Percentiles rank a stretch among this genome's conserved stretches.
Evolutionary conservation across 2,329 filamentous ascomycete genomes (phyloP).

Genomic region (Cordyceps pruinosa): DNA sequence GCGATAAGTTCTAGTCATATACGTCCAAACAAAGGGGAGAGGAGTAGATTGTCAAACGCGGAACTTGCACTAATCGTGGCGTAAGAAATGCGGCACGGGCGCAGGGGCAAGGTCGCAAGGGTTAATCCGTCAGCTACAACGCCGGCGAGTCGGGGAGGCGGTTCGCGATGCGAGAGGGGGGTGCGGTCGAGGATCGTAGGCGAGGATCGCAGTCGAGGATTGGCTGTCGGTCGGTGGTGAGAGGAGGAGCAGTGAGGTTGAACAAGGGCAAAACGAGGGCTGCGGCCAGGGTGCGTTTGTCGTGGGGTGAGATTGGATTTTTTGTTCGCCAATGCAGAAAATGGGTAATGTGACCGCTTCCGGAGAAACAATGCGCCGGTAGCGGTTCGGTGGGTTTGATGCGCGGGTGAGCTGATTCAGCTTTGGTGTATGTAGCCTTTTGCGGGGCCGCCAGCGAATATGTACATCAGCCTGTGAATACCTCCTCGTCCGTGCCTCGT

Average conservation of each 20-base stretch:
- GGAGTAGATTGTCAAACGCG: neutral
- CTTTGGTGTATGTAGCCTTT: neutral
- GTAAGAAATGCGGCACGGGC: neutral
- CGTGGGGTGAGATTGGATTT: neutral
- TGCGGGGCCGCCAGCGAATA: neutral
- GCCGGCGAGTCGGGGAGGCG: neutral
- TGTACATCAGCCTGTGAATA: neutral
- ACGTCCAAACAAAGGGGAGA: neutral
- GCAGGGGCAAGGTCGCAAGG: no score
- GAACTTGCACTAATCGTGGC: conserved; percentile 3
- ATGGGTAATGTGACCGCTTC: conserved; percentile 6
- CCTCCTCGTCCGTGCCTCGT: no score
- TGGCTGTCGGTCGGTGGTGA: neutral
- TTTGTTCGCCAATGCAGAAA: neutral
- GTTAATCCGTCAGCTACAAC: neutral
- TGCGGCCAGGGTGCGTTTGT: neutral
- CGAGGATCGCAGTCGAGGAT: no score
- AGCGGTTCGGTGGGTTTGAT: neutral
- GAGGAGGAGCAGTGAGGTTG: neutral
- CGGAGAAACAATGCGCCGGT: conserved; percentile 6
- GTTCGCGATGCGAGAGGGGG: neutral
- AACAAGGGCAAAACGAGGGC: neutral
- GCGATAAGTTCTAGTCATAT: conserved; percentile 8
- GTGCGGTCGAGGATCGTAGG: no score
- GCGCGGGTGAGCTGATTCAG: neutral